phyloP scores from a whole-genome alignment of 1,284 basidiomycete genomes.

The Trametes pubescens region DNA sequence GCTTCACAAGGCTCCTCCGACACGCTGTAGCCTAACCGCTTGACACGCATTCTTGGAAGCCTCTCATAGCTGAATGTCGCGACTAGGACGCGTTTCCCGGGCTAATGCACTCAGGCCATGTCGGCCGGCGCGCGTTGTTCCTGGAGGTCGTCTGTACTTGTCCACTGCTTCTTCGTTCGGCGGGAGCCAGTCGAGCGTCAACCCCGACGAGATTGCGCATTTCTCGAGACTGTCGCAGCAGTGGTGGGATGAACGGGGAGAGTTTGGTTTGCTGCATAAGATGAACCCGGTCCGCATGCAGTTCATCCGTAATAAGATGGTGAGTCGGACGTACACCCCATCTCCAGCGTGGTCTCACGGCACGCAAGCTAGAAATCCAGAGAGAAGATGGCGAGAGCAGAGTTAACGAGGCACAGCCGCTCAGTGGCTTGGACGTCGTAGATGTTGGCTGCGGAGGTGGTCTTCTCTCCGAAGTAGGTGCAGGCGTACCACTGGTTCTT shows the following conservation, averaged over 20 bases:
- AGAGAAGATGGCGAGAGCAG: slow-evolving; percentile 57
- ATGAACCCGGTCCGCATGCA: slow-evolving; percentile 95
- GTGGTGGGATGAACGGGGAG: slow-evolving; percentile 98
- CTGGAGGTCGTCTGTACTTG: neutral
- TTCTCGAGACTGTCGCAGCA: slow-evolving; percentile 91
- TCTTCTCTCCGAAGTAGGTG: slow-evolving; percentile 84
- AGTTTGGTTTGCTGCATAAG: slow-evolving; percentile 89
- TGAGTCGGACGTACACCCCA: slow-evolving; percentile 19
- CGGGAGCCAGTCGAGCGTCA: slow-evolving; percentile 56
- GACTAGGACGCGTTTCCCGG: neutral
- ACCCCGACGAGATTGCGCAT: slow-evolving; percentile 86
- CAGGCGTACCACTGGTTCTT: neutral
- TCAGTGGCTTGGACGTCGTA: slow-evolving; percentile 74
- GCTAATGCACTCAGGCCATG: neutral
- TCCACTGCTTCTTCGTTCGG: neutral
- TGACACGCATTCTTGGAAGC: no score
- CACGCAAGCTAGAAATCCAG: slow-evolving; percentile 44
- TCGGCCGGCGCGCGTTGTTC: neutral
- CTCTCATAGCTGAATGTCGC: neutral
- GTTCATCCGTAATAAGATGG: slow-evolving; percentile 86
- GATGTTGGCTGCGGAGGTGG: slow-evolving; percentile 98
- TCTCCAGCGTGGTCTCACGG: neutral
- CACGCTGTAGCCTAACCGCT: no score
- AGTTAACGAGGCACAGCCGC: slow-evolving; percentile 44
- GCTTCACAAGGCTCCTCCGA: no score